These are phyloP conservation scores for Sporothrix sp. DNA, from an alignment of 2,329 filamentous ascomycete genomes.

Conservation along the genomic window DNA sequence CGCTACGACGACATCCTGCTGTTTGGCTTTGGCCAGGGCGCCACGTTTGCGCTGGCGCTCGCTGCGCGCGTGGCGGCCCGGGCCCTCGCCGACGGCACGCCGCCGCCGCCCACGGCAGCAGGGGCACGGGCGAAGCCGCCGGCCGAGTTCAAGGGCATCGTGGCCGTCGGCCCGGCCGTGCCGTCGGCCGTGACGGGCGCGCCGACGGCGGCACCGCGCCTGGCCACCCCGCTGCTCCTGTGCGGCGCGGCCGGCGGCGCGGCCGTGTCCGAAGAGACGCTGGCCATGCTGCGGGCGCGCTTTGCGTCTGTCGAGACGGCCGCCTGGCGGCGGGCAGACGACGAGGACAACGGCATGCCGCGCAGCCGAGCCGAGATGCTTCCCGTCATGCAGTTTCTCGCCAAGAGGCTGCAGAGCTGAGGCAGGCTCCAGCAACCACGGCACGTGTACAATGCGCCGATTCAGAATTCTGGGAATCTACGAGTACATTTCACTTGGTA, in stretches of 20 bases:
- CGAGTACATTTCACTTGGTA: too few relatives aligned
- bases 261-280: constrained; percentile 46
- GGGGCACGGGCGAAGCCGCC: too few relatives aligned
- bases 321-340: constrained; percentile 48
- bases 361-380: constrained; percentile 72
- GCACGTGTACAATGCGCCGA: too few relatives aligned
- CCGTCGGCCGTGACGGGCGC: constrained; percentile 40
- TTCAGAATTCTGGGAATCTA: too few relatives aligned
- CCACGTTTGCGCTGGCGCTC: constrained; percentile 49
- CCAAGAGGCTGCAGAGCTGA: constrained; percentile 44
- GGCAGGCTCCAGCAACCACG: too few relatives aligned
- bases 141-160: constrained; percentile 35
- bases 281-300: constrained; percentile 52
- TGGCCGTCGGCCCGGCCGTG: constrained; percentile 43
- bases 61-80: constrained; percentile 29
- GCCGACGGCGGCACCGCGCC: constrained; percentile 38
- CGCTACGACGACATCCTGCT: constrained; percentile 48
- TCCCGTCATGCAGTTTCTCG: constrained; percentile 79
- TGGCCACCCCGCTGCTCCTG: constrained; percentile 53
- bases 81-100: background rate
- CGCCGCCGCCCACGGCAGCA: constrained; percentile 8
- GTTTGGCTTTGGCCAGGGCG: constrained; percentile 60
- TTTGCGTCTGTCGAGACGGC: constrained; percentile 60
- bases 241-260: constrained; percentile 44
- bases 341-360: constrained; percentile 69